Conservation (phyloP, 306 rosid genomes). For the Vigna trinervia region DNA sequence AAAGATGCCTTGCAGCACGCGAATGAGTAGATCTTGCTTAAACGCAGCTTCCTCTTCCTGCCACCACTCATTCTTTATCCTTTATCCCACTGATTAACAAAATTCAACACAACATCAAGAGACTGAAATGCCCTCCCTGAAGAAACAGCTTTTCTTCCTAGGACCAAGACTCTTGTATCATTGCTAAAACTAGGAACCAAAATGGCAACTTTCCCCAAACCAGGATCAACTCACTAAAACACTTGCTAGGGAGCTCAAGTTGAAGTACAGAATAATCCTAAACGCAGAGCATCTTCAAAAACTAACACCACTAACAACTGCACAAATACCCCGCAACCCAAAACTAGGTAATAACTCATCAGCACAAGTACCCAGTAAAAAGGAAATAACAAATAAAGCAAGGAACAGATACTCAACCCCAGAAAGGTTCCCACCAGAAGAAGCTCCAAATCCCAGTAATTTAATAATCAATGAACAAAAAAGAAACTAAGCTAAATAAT, state of each 20-base stretch:
- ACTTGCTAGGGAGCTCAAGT: slow-evolving; percentile 1
- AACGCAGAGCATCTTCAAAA: not conserved
- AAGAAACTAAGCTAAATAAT: not conserved
- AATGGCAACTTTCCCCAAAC: slow-evolving; percentile 25
- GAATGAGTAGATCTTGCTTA: slow-evolving; percentile 17
- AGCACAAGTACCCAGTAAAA: slow-evolving; percentile 31
- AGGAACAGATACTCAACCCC: slow-evolving; percentile 37
- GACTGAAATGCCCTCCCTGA: not conserved
- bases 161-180: not conserved
- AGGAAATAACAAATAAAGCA: slow-evolving; percentile 1
- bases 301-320: slow-evolving; percentile 13
- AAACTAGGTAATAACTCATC: slow-evolving; percentile 30
- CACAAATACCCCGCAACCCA: slow-evolving; percentile 33
- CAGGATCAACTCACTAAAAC: slow-evolving; percentile 8
- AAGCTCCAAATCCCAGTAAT: slow-evolving; percentile 39
- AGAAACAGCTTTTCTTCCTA: slow-evolving; percentile 9
- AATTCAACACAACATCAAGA: slow-evolving; percentile 1
- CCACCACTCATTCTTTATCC: slow-evolving; percentile 6
- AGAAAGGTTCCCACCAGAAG: slow-evolving; percentile 41
- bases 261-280: slow-evolving; percentile 9
- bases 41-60: slow-evolving; percentile 4
- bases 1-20: slow-evolving; percentile 3
- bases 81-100: slow-evolving; percentile 7
- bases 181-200: slow-evolving; percentile 19
- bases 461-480: slow-evolving; percentile 20